Conservation (phyloP, 192 early-diverging fungal species). For the Entophlyctis helioformis region DNA sequence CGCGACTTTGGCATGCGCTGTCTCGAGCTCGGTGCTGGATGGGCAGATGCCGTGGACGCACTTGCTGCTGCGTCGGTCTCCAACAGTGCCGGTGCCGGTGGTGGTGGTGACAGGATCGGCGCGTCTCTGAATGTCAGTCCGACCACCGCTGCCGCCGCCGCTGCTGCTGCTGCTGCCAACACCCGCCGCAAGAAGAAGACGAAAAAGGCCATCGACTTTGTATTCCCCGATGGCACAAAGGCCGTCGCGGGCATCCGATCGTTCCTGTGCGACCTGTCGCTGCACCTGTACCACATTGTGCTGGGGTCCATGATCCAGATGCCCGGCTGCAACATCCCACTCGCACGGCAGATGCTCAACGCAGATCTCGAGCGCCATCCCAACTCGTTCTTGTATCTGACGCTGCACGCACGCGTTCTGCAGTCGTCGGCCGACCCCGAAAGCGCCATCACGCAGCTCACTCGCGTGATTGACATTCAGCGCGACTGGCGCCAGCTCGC, state of each 20-base stretch:
- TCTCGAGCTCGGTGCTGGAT: slow-evolving; percentile 60
- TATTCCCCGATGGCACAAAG: slow-evolving; percentile 23
- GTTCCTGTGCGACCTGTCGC: slow-evolving; percentile 62
- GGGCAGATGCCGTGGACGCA: too few relatives aligned
- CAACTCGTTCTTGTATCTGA: slow-evolving; percentile 59
- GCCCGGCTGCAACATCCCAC: slow-evolving; percentile 50
- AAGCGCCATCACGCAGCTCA: slow-evolving; percentile 51
- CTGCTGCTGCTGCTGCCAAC: too few relatives aligned
- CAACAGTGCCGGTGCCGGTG: background rate
- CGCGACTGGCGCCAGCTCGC: slow-evolving; percentile 63
- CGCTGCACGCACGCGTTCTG: slow-evolving; percentile 52
- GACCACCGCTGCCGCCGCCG: slow-evolving; percentile 15
- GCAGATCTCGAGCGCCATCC: slow-evolving; percentile 47
- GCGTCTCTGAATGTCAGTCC: too few relatives aligned
- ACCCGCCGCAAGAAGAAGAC: slow-evolving; percentile 1
- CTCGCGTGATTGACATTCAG: slow-evolving; percentile 36
- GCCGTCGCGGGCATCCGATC: slow-evolving; percentile 50
- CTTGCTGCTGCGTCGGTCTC: background rate
- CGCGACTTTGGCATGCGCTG: slow-evolving; percentile 61
- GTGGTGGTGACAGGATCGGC: slow-evolving; percentile 3
- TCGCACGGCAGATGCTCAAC: slow-evolving; percentile 46
- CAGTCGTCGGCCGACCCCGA: slow-evolving; percentile 41
- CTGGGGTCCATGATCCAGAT: slow-evolving; percentile 57
- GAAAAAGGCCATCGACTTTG: slow-evolving; percentile 10
- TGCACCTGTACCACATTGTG: slow-evolving; percentile 66